Percentiles rank a stretch among this genome's conserved stretches.
Evolutionary conservation across 176 grass and related monocot genomes (phyloP).

Genomic region (Lolium perenne): DNA sequence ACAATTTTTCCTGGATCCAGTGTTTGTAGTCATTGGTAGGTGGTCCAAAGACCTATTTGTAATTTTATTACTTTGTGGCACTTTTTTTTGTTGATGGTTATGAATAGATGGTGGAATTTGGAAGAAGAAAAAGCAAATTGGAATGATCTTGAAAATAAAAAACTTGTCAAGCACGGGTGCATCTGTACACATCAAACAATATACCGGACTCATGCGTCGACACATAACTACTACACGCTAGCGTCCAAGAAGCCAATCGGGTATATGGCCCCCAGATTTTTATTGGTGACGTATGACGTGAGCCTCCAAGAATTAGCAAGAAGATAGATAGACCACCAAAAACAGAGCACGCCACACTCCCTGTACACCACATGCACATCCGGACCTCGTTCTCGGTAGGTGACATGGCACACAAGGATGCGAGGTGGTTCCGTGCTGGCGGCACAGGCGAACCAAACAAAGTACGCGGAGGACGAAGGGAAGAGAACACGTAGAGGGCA

Average conservation of each 20-base stretch:
- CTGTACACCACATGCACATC: not conserved
- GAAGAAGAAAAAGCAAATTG: no score
- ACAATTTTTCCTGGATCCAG: no score
- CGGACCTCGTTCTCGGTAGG: not conserved
- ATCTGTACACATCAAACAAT: no score
- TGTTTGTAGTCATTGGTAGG: no score
- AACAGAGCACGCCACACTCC: not conserved
- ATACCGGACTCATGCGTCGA: not conserved
- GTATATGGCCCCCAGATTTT: not conserved
- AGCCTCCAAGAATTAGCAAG: conserved; percentile 10
- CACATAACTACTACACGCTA: not conserved
- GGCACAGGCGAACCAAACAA: not conserved
- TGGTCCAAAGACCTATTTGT: no score
- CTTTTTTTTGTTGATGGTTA: no score
- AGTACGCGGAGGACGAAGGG: no score
- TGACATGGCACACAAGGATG: conserved; percentile 29
- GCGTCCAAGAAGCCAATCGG: not conserved
- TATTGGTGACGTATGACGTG: not conserved
- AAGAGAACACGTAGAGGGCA: no score
- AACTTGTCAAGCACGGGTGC: no score
- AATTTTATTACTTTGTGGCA: no score
- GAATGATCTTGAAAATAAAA: no score
- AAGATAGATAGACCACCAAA: not conserved
- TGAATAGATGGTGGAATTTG: no score
- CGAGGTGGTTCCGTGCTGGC: not conserved